Percentiles rank a stretch among this genome's conserved stretches.
Conservation (phyloP, 345 rosid species). For the Erodium maritimum region DNA sequence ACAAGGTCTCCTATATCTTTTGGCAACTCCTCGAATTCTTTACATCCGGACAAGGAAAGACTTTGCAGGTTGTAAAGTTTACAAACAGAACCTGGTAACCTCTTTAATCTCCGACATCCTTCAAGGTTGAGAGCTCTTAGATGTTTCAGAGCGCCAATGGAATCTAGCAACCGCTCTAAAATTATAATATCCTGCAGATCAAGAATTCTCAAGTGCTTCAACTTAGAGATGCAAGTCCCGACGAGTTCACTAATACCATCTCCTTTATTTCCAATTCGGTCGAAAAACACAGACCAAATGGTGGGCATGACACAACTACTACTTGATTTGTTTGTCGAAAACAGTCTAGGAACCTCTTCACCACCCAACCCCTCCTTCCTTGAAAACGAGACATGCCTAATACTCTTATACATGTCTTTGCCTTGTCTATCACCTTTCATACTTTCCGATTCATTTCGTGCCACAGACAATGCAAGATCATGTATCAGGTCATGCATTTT, state of each 20-base stretch:
- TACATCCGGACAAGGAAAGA: too few species aligned
- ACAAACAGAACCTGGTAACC: not conserved
- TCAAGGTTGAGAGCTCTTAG: too few species aligned
- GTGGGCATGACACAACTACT: not conserved
- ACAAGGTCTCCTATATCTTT: too few species aligned
- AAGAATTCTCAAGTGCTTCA: too few species aligned
- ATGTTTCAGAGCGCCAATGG: too few species aligned
- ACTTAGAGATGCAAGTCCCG: too few species aligned
- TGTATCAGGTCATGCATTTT: conserved; percentile 15
- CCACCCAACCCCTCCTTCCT: not conserved
- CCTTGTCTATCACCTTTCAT: not conserved
- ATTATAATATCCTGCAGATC: too few species aligned
- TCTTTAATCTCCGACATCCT: too few species aligned
- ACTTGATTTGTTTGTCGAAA: not conserved
- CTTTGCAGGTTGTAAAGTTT: not conserved
- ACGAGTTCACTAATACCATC: too few species aligned
- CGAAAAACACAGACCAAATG: too few species aligned
- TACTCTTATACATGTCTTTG: not conserved
- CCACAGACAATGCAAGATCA: conserved; percentile 8
- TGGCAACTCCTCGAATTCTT: too few species aligned
- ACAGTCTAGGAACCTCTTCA: not conserved
- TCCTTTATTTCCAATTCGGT: not conserved
- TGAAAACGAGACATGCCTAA: not conserved
- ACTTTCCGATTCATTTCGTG: not conserved
- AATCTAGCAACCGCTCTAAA: too few species aligned